Base-by-base conservation (phyloP, 2,329 filamentous ascomycete genomes). In the Cercospora janseana region DNA sequence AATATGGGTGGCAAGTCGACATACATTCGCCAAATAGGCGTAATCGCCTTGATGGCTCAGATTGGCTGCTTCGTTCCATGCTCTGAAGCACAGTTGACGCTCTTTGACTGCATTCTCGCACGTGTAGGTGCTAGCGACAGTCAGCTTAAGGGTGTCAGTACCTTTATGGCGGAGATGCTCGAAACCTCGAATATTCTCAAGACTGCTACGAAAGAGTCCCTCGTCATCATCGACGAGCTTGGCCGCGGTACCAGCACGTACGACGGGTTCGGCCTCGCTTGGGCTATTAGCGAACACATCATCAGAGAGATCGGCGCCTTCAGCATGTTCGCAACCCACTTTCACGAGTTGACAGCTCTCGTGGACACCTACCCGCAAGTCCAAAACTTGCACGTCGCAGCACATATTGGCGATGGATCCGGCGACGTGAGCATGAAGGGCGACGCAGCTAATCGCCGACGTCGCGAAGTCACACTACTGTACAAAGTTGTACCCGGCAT, bases 1-100 rank as follows among this genome's bases (percentile, higher is more conserved):
- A 98, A 98, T 71, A 98, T 98, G 93, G 94, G 93, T 60, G 93
- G 93, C 62, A 98, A 98, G 73, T 95, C 89, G 6, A 98, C 92
- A 0, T 98, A 96, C 68, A 98, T 98, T 65, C 87, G 94, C 13
- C 93, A 97, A 69, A 94, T 95, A 16, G 93, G 92, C 24, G 93
- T 96, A 46, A 93, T 98, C 53, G 92, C 93, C 1, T 79, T 98
- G 27, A 95, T 98, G 90, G 93, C 93, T 0, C 93, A 98, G 68
- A 83, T 95, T 15, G 93, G 93, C 48, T 95, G 90, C 70, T 98
- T 97, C 64, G 94, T 98, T 0, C 93, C 93, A 1, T 96, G 91
- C 63, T 76, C 85, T 3, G 85, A 89, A 66, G 93, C 94, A 10
- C 91, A 97, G 69, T 74, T 98, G 35, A 95, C 88, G 12, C 90